Evolutionary conservation across 768 basidiomycete species (phyloP).

Genomic region (Dentipellis fragilis): DNA sequence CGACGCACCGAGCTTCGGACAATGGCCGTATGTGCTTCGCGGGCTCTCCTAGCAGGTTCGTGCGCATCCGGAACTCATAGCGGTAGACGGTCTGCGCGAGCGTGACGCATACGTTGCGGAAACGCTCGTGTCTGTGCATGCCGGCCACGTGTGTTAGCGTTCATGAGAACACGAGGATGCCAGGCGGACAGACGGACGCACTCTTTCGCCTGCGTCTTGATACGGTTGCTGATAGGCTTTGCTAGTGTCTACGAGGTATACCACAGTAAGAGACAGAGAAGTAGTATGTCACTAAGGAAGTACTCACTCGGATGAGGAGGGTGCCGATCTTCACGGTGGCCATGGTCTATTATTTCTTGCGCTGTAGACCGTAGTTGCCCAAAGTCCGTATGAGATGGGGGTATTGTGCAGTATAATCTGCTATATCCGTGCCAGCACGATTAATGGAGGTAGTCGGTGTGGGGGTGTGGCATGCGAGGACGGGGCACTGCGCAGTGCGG

Average conservation of each 20-base stretch:
- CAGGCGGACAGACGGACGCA: conserved; percentile 25
- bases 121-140: conserved; percentile 51
- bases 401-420: no score
- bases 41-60: conserved; percentile 68
- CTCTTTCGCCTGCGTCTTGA: conserved; percentile 69
- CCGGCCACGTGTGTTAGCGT: neutral
- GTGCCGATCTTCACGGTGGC: conserved; percentile 68
- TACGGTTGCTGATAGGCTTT: conserved; percentile 63
- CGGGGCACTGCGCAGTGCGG: no score
- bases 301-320: conserved; percentile 60
- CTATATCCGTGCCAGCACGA: no score
- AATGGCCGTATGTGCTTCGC: conserved; percentile 64
- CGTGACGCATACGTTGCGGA: conserved; percentile 58
- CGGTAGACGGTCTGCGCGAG: conserved; percentile 75
- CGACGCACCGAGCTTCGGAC: conserved; percentile 58
- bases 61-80: conserved; percentile 60
- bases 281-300: neutral
- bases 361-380: no score
- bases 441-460: no score
- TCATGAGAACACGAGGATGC: neutral
- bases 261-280: no score
- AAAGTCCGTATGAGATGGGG: no score
- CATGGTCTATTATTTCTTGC: conserved; percentile 28
- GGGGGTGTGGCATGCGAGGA: no score
- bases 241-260: conserved; percentile 53